These are phyloP conservation scores for Pilaira anomala DNA, from an alignment of 192 early-diverging fungal genomes.

Conservation along the genomic window DNA sequence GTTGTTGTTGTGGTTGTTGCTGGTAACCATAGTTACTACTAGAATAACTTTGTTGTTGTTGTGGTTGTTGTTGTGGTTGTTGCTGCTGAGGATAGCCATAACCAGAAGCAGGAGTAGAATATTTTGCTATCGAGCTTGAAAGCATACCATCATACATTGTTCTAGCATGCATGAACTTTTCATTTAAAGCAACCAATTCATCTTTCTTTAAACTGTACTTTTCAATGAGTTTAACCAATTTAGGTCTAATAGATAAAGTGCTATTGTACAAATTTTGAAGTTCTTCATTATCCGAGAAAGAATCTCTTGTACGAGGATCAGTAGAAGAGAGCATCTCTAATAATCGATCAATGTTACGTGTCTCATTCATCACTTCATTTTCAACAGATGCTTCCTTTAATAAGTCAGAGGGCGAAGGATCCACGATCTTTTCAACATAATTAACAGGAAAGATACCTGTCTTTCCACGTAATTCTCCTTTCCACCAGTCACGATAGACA, in stretches of 20 bases:
- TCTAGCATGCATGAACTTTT: constrained; percentile 69
- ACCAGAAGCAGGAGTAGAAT: constrained; percentile 34
- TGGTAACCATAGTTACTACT: too few species aligned
- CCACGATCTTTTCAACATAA: constrained; percentile 80
- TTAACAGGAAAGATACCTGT: constrained; percentile 97
- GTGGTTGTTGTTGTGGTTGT: too few species aligned
- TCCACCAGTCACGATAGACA: constrained; percentile 99
- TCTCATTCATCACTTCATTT: constrained; percentile 64
- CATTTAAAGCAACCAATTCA: constrained; percentile 67
- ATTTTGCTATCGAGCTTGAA: constrained; percentile 60
- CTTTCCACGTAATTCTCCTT: constrained; percentile 81
- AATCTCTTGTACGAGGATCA: constrained; percentile 72
- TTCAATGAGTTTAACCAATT: constrained; percentile 83
- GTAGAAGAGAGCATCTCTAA: constrained; percentile 68
- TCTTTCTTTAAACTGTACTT: constrained; percentile 83
- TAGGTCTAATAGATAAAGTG: constrained; percentile 79
- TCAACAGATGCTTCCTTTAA: constrained; percentile 60
- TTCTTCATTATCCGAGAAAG: constrained; percentile 84
- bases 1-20: too few species aligned
- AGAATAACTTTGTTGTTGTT: too few species aligned
- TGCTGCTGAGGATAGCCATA: constrained; percentile 8
- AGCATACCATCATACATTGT: constrained; percentile 73
- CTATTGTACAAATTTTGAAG: constrained; percentile 79
- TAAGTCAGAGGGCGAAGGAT: constrained; percentile 53
- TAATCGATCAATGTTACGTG: constrained; percentile 73